Conservation (phyloP, 1,284 basidiomycete genomes). For the Microbotryum scabiosae region DNA sequence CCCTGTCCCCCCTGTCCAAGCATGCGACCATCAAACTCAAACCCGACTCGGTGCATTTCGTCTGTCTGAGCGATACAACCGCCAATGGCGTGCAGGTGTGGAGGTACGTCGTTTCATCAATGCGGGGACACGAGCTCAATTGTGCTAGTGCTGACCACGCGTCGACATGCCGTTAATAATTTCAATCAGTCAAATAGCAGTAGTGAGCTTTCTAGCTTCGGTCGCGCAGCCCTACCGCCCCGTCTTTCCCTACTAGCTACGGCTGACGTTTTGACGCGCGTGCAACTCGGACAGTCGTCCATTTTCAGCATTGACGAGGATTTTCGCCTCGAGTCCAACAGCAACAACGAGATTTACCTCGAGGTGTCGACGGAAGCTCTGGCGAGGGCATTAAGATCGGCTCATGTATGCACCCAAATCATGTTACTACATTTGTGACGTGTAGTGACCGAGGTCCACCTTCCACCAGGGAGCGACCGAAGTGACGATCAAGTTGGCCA, state of each 20-base stretch:
- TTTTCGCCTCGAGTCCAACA: conserved; percentile 39
- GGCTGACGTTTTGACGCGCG: neutral
- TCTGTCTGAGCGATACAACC: conserved; percentile 34
- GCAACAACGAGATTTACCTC: conserved; percentile 40
- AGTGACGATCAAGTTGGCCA: conserved; percentile 37
- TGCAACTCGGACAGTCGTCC: conserved; percentile 12
- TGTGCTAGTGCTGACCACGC: neutral
- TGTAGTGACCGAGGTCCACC: neutral
- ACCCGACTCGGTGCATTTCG: conserved; percentile 35
- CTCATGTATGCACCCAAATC: conserved; percentile 4
- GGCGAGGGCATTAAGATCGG: conserved; percentile 34
- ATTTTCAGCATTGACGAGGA: conserved; percentile 32
- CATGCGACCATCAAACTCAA: conserved; percentile 37
- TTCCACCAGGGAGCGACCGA: conserved; percentile 18
- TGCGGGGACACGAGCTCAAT: neutral
- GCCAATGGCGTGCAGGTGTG: conserved; percentile 37
- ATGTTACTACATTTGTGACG: neutral
- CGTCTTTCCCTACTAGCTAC: no score
- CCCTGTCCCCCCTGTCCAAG: conserved; percentile 32
- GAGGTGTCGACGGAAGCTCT: conserved; percentile 38
- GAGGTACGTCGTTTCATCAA: conserved; percentile 31
- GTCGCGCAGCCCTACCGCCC: no score
- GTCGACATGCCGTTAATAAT: no score
- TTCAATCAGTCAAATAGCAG: conserved; percentile 13
- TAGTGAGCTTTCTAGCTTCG: conserved; percentile 3